phyloP scores from a whole-genome alignment of 2,329 filamentous ascomycete genomes.

The Cyphellophora europaea region DNA sequence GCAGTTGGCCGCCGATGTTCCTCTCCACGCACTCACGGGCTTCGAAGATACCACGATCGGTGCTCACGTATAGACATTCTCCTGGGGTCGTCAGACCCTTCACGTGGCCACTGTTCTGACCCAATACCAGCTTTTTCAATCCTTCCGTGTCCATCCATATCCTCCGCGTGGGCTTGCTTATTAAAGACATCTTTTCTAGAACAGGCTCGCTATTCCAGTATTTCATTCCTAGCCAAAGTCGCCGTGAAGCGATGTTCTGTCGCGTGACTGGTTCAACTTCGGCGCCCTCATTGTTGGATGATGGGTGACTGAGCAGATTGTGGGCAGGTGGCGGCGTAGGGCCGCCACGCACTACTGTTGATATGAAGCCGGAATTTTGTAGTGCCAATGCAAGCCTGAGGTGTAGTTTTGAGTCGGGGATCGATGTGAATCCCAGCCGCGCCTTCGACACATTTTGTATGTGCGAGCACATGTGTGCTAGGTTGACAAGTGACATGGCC shows the following conservation, averaged over 20 bases:
- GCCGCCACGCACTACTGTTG: slow-evolving; percentile 66
- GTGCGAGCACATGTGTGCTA: slow-evolving; percentile 78
- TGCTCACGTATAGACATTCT: slow-evolving; percentile 73
- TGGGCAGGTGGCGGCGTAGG: slow-evolving; percentile 45
- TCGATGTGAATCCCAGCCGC: slow-evolving; percentile 74
- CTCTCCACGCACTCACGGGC: slow-evolving; percentile 70
- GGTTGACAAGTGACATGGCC: slow-evolving; percentile 62
- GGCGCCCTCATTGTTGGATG: slow-evolving; percentile 27
- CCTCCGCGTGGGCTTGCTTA: slow-evolving; percentile 66
- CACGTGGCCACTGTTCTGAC: slow-evolving; percentile 56
- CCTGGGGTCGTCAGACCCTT: slow-evolving; percentile 65
- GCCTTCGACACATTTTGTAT: slow-evolving; percentile 80
- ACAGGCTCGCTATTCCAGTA: slow-evolving; percentile 81
- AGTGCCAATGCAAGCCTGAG: slow-evolving; percentile 65
- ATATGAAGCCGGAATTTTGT: slow-evolving; percentile 74
- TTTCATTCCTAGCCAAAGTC: slow-evolving; percentile 84
- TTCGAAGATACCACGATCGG: slow-evolving; percentile 70
- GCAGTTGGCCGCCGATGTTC: slow-evolving; percentile 67
- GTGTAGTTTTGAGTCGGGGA: slow-evolving; percentile 73
- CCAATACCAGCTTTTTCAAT: slow-evolving; percentile 58
- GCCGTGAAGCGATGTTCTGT: slow-evolving; percentile 61
- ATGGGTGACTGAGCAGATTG: slow-evolving; percentile 43
- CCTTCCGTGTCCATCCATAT: slow-evolving; percentile 57
- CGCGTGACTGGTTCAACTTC: slow-evolving; percentile 48
- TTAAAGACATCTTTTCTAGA: slow-evolving; percentile 53